Evolutionary conservation across 2,329 filamentous ascomycete genomes (phyloP).

Genomic region (Ceratocystiopsis sp.): DNA sequence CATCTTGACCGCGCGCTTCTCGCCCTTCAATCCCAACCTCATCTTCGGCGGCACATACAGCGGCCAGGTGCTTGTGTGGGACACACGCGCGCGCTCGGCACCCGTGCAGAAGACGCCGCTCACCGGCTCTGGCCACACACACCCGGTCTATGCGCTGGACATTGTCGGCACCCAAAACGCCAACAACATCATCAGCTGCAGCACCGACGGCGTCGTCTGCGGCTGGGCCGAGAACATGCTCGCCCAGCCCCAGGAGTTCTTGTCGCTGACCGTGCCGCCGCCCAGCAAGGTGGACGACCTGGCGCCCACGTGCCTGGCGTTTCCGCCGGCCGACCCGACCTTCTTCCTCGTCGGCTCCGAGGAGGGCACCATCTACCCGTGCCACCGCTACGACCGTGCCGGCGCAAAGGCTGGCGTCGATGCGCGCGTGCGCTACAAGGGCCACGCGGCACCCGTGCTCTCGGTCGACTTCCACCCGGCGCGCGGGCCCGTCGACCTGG

Average conservation of each 20-base stretch:
- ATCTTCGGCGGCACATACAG: constrained; percentile 94
- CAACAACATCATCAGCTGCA: constrained; percentile 95
- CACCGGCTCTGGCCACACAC: constrained; percentile 86
- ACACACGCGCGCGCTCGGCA: constrained; percentile 74
- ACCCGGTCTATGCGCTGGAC: constrained; percentile 87
- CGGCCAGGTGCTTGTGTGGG: constrained; percentile 92
- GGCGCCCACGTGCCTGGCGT: constrained; percentile 84
- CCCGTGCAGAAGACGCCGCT: constrained; percentile 93
- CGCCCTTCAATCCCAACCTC: constrained; percentile 93
- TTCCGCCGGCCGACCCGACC: constrained; percentile 86
- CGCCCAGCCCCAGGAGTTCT: constrained; percentile 83
- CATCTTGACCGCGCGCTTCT: constrained; percentile 89
- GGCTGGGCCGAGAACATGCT: constrained; percentile 98
- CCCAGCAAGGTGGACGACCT: constrained; percentile 89
- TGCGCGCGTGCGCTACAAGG: constrained; percentile 69
- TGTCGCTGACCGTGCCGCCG: constrained; percentile 71
- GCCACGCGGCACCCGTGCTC: constrained; percentile 89
- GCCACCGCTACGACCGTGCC: constrained; percentile 91
- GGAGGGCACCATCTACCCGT: constrained; percentile 90
- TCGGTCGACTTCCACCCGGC: constrained; percentile 90
- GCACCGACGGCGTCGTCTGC: constrained; percentile 90
- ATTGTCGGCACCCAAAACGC: constrained; percentile 97
- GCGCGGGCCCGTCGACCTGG: constrained; percentile 80
- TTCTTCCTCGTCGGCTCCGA: constrained; percentile 96
- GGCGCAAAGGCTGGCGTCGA: constrained; percentile 95